Base-by-base conservation (phyloP, 179 eudicot species). In the Heliamphora pulchella region DNA sequence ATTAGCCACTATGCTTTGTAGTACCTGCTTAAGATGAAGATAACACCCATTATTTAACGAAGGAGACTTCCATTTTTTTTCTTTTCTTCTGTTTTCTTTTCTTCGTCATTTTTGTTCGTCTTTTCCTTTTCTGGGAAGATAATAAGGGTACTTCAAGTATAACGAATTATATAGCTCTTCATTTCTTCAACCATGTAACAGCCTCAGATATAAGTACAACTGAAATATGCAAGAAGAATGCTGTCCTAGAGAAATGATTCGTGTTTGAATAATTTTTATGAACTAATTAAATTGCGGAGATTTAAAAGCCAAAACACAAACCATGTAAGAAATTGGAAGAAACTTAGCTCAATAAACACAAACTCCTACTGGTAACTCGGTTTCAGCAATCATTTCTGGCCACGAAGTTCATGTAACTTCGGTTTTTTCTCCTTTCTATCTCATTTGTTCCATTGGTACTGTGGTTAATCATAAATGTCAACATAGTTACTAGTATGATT, bases 311-410 rank as follows among this genome's bases (percentile, higher is more conserved):
- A 15, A 59, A 15, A 59, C 20, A 15, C 7, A 17, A 59, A 59
- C 20, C 72, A 15, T 15, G 20, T 14, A 43, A 39, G 2, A 3
- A 61, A 17, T 50, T 22, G 50, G 14, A 63, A 4, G 58, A 9
- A 62, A n/a, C 31, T 39, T 72, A 62, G 54, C 4, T 44, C 2
- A 6, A 1, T 20, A 51, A 48, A 2, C 9, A 53, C 22, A 61
- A 75, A 72, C 63, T 74, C 80, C 61, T 91, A 94, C 98, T 88
- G 84, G 78, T 93, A 93, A 54, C 67, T 80, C 76, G 97, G 97
- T 76, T 84, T 89, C 69, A 83, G 82, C 98, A 96, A 92, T 77
- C 87, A 90, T 85, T 83, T 89, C 87, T 87, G 89, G 85, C 81
- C 82, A 86, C 97, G 90, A 5, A 93, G 84, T 78, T 89, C 91